Base-by-base conservation (phyloP, 805 yeast genomes). In the Candida jianshihensis region DNA sequence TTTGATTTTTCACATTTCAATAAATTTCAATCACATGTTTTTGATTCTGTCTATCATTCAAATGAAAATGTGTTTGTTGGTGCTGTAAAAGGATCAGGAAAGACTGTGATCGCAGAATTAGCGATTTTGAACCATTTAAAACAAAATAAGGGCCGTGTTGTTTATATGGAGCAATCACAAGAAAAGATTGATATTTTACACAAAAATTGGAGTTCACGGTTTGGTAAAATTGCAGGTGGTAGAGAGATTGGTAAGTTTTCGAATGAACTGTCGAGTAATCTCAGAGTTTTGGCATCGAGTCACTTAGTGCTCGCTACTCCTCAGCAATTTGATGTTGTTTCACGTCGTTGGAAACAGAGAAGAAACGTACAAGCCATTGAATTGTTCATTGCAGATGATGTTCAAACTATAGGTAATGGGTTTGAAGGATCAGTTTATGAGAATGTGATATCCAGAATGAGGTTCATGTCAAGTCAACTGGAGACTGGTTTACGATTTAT, bases 271-370 rank as follows among this genome's bases (percentile, higher is more conserved):
- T 43, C 69, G 1, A 48, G 58, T 2, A 92, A 88, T 49, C 50
- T 80, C 39, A 63, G 66, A 34, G 46, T 75, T 4, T 48, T 88
- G 6, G 76, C 77, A 1, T 61, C 64, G 21, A 72, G 76, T 38
- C 90, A 88, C 53, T 56, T 90, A 35, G 59, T 86, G 14, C 57
- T 90, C 12, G 75, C 86, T 5, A 87, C 97, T 0, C 95, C 96
- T 0, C 66, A 62, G 17, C 90, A 85, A 43, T 83, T 87, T 64
- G 89, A 85, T 42, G 45, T 64, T 5, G 49, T 88, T 1, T 74
- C 95, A 0, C 72, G 90, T 42, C 68, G 88, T 32, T 89, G 97
- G 97, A 79, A 79, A 46, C 82, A 78, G 44, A 68, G 94, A 38
- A 76, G 73, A 44, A 76, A 76, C 43, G 64, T 90, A 5, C 86